Evolutionary conservation across 1,139 yeast genomes (phyloP).

Genomic region (Dujonia santamariae): DNA sequence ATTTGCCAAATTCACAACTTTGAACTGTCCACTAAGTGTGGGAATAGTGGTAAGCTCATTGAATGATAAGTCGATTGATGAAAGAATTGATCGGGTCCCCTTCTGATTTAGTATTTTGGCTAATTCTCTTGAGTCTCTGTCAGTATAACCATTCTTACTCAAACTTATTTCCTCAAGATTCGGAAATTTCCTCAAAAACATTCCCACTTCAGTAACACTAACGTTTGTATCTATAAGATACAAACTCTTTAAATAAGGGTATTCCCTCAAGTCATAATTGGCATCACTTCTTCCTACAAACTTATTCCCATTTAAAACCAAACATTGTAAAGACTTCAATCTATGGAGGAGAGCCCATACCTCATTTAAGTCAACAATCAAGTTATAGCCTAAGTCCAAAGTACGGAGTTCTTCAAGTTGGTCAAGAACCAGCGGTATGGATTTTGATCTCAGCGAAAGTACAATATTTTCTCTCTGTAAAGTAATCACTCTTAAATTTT

Average conservation of each 20-base stretch:
- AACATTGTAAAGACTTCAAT: slow-evolving; percentile 34
- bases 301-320: slow-evolving; percentile 65
- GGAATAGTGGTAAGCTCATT: slow-evolving; percentile 39
- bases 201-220: slow-evolving; percentile 16
- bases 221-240: slow-evolving; percentile 31
- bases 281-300: slow-evolving; percentile 19
- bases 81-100: too few relatives aligned
- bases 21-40: slow-evolving; percentile 6
- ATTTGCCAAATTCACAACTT: slow-evolving; percentile 21
- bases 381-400: slow-evolving; percentile 63
- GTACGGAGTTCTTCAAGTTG: slow-evolving; percentile 22
- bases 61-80: slow-evolving; percentile 42
- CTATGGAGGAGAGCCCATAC: slow-evolving; percentile 34
- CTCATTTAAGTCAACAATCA: slow-evolving; percentile 41
- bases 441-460: neutral
- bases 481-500: slow-evolving; percentile 45
- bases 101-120: too few relatives aligned
- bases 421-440: too few relatives aligned
- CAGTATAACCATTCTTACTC: slow-evolving; percentile 43
- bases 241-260: slow-evolving; percentile 20
- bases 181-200: slow-evolving; percentile 40
- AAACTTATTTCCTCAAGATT: slow-evolving; percentile 39
- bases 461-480: slow-evolving; percentile 38
- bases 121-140: slow-evolving; percentile 16
- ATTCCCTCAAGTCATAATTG: slow-evolving; percentile 26